Conservation (phyloP, 1,284 basidiomycete genomes). For the Ustilago trichophora region DNA sequence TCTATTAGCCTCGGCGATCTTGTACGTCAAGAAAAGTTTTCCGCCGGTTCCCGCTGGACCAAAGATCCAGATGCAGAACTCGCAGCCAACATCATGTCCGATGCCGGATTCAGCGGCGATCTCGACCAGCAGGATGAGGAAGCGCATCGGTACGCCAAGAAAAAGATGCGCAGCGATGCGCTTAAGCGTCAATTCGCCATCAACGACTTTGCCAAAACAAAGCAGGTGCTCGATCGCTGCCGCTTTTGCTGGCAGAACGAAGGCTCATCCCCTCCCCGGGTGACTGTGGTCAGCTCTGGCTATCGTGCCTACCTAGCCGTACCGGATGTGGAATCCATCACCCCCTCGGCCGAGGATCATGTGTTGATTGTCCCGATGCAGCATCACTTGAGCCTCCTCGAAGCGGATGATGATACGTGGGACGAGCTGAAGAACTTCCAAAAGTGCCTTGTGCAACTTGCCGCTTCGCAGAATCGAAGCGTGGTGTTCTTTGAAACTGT, state of each 20-base stretch:
- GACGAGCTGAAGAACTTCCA: constrained; percentile 82
- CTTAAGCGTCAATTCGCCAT: constrained; percentile 98
- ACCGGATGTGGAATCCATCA: constrained; percentile 83
- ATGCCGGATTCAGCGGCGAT: constrained; percentile 77
- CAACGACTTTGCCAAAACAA: constrained; percentile 90
- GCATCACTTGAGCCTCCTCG: constrained; percentile 87
- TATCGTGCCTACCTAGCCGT: constrained; percentile 88
- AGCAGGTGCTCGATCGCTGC: constrained; percentile 85
- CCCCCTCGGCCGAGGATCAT: constrained; percentile 75
- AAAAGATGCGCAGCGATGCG: constrained; percentile 93
- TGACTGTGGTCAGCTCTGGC: constrained; percentile 87
- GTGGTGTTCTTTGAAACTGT: constrained; percentile 95
- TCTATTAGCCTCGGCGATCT: constrained; percentile 85
- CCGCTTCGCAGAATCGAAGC: constrained; percentile 80
- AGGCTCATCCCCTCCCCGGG: constrained; percentile 75
- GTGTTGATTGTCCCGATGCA: constrained; percentile 90
- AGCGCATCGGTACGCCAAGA: constrained; percentile 86
- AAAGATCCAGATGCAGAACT: constrained; percentile 91
- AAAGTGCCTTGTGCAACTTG: constrained; percentile 97
- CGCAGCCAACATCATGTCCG: constrained; percentile 84
- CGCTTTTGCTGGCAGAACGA: constrained; percentile 69
- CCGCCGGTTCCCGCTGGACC: constrained; percentile 85
- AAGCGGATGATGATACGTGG: constrained; percentile 98
- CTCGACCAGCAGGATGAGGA: constrained; percentile 97
- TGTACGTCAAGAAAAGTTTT: constrained; percentile 88